Percentiles rank a stretch among this genome's conserved stretches.
Conservation (phyloP, 768 basidiomycete species). For the Lentinus brumalis region DNA sequence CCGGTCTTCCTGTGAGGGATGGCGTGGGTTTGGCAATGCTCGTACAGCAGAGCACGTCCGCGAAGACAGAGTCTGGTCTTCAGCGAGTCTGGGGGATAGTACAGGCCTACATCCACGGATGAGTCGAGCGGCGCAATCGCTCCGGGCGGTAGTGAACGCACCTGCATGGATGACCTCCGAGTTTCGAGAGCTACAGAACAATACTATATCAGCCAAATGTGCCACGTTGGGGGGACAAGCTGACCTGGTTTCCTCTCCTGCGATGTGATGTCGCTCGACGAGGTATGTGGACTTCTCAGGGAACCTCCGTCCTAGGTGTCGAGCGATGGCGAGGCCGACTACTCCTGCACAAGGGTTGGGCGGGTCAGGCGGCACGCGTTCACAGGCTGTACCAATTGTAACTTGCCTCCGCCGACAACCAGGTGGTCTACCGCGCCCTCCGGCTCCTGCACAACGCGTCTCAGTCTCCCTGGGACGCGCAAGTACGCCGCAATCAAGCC, state of each 20-base stretch:
- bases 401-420: constrained; percentile 82
- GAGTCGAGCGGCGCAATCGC: neutral
- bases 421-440: constrained; percentile 79
- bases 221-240: neutral
- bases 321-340: constrained; percentile 85
- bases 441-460: constrained; percentile 48
- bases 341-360: constrained; percentile 51
- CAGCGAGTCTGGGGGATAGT: constrained; percentile 80
- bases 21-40: constrained; percentile 60
- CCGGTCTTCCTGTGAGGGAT: constrained; percentile 77
- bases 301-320: constrained; percentile 64
- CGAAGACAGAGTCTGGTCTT: constrained; percentile 87
- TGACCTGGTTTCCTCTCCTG: constrained; percentile 88
- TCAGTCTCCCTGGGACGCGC: neutral
- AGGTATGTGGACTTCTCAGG: constrained; percentile 74
- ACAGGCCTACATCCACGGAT: constrained; percentile 55
- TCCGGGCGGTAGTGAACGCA: constrained; percentile 25
- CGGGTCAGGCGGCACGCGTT: neutral
- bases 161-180: constrained; percentile 96
- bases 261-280: constrained; percentile 72
- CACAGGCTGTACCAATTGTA: neutral
- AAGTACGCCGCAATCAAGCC: neutral
- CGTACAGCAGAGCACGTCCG: constrained; percentile 83
- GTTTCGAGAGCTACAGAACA: constrained; percentile 73
- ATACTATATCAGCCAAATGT: neutral